Conservation (phyloP, 495 filamentous ascomycete genomes). For the Elasticomyces elasticus region DNA sequence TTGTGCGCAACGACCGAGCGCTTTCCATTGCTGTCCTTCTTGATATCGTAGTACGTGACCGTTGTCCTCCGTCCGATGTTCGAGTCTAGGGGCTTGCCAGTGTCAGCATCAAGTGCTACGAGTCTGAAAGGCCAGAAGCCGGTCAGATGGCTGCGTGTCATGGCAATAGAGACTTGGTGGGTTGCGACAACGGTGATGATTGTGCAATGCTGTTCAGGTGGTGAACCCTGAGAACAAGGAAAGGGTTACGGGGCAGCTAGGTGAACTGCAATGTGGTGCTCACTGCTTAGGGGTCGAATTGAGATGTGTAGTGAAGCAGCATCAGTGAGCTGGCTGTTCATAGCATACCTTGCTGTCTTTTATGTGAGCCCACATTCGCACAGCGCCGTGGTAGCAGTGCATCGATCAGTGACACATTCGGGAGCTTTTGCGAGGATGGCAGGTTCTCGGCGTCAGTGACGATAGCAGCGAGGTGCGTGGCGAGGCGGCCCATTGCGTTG, state of each 20-base stretch:
- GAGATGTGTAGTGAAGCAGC: not conserved
- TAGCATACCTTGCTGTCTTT: conserved; percentile 8
- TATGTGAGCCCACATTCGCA: not conserved
- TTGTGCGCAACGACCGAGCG: conserved; percentile 5
- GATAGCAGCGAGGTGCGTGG: conserved; percentile 13
- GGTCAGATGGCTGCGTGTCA: not conserved
- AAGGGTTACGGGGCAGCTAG: too few relatives aligned
- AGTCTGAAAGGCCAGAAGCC: conserved; percentile 5
- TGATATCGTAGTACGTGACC: conserved; percentile 16
- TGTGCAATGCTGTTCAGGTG: not conserved
- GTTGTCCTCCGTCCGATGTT: conserved; percentile 4
- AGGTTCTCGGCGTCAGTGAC: conserved; percentile 17
- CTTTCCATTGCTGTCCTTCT: conserved; percentile 10
- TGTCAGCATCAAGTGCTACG: conserved; percentile 11
- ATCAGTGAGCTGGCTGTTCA: not conserved
- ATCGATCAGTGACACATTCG: conserved; percentile 17
- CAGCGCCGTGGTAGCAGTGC: conserved; percentile 10
- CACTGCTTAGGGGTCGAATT: not conserved
- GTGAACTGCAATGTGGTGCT: too few relatives aligned
- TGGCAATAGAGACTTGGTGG: not conserved
- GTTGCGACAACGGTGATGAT: not conserved
- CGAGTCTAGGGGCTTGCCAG: conserved; percentile 12
- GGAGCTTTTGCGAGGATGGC: conserved; percentile 2
- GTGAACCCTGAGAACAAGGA: too few relatives aligned
- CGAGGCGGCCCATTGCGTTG: conserved; percentile 16